Evolutionary conservation across 805 yeast genomes (phyloP).

Genomic region (Metschnikowia similis): DNA sequence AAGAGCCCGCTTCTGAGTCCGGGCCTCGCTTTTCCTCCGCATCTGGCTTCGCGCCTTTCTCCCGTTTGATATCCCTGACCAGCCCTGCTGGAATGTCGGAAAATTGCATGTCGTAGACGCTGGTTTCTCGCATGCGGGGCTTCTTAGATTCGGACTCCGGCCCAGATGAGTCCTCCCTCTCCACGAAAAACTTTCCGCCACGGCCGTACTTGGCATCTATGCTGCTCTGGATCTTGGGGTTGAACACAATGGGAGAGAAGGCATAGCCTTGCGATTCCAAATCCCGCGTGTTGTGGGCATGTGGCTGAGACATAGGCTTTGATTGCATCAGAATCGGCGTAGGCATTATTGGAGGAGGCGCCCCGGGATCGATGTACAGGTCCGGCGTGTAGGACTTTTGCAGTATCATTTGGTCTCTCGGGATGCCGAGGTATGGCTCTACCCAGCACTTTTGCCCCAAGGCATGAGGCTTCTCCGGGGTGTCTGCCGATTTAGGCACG

Average conservation of each 20-base stretch:
- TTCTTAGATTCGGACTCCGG: slow-evolving; percentile 11
- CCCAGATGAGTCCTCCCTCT: slow-evolving; percentile 23
- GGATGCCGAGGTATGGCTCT: slow-evolving; percentile 42
- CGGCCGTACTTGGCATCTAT: slow-evolving; percentile 82
- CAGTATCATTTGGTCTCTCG: slow-evolving; percentile 53
- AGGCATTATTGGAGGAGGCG: slow-evolving; percentile 62
- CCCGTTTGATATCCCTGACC: background rate
- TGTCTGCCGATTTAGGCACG: background rate
- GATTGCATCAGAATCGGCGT: slow-evolving; percentile 40
- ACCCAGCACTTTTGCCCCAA: background rate
- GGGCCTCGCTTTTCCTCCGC: background rate
- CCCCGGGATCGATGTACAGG: slow-evolving; percentile 73
- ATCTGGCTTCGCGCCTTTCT: background rate
- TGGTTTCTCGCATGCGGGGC: slow-evolving; percentile 11
- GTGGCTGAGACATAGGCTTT: background rate
- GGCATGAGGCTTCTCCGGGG: background rate
- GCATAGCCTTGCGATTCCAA: slow-evolving; percentile 41
- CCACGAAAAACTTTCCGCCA: slow-evolving; percentile 87
- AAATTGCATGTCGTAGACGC: slow-evolving; percentile 5
- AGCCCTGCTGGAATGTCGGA: background rate
- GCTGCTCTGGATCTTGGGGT: slow-evolving; percentile 69
- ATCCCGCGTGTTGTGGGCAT: background rate
- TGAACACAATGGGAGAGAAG: slow-evolving; percentile 78
- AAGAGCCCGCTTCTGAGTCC: background rate
- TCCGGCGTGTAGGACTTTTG: slow-evolving; percentile 7